Evolutionary conservation across 1,284 basidiomycete species (phyloP), one percentile per base, ranked within the genome.

Genomic region (Tilletia walkeri): DNA sequence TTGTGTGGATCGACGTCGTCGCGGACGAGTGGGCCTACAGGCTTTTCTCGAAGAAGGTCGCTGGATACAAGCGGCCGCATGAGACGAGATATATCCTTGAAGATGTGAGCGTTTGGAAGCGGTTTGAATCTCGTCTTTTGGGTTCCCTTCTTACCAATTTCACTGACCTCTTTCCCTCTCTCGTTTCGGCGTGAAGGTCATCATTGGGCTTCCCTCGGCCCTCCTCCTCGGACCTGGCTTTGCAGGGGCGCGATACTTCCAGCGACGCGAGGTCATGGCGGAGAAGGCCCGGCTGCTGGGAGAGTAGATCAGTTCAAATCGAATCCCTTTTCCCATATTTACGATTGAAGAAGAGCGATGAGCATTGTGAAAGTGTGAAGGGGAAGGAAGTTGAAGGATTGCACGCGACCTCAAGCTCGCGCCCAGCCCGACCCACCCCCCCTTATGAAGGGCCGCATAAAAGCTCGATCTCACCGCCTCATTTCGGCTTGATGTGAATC

Each of bases 1-100:
- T 63, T 34, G 36, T 63, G 14, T 63, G 30, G 16, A 63, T 63
- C 59, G 59, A 63, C n/a, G 14, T 18, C 12, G 59, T 38, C 36
- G 59, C 59, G 12, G 59, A 63, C n/a, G 36, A 63, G 4, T 63
- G 59, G 59, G 59, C 59, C 12, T 34, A 63, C 59, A 41, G 38
- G 18, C 34, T 63, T 38, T 63, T 63, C 36, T 12, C 38, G 12
- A 34, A n/a, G 36, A 38, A 14, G 18, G 59, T 63, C 9, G 36
- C 30, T 3, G 59, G 59, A 24, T 63, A 63, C 59, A 24, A 41
- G 36, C 36, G 34, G 4, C 12, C 36, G 36, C 36, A 38, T 20
- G 59, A 39, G 34, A 38, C 7, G 50, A 10, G 50, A 1, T 53
- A n/a, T 18, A 10, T 53, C 1, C 7, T 53, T 18, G 50, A 53